These are phyloP conservation scores for Globisporangium nagaii DNA, from an alignment of 352 stramenopile species.

Conservation along the genomic window DNA sequence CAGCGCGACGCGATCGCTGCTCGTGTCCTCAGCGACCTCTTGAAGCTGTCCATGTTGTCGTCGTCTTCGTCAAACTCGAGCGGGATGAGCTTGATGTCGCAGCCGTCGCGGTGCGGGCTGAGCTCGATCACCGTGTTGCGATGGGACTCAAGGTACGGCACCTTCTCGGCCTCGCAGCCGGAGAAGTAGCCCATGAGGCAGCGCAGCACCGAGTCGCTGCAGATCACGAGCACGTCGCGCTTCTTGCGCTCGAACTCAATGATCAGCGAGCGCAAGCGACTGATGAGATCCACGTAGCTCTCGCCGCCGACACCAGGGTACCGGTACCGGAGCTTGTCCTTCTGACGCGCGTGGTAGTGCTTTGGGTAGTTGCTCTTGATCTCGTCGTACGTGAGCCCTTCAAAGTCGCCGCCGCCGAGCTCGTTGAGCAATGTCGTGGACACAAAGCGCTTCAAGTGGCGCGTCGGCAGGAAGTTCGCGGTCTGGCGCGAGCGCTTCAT, in stretches of 20 bases:
- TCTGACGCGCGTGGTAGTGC: slow-evolving; percentile 74
- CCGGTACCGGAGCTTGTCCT: slow-evolving; percentile 90
- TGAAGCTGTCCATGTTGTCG: background rate
- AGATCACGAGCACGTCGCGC: slow-evolving; percentile 82
- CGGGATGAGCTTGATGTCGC: slow-evolving; percentile 78
- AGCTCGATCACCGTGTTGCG: slow-evolving; percentile 73
- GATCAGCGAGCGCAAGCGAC: slow-evolving; percentile 86
- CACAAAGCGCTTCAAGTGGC: slow-evolving; percentile 72
- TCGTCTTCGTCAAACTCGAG: slow-evolving; percentile 50
- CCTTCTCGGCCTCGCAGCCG: slow-evolving; percentile 61
- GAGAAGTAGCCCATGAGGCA: slow-evolving; percentile 81
- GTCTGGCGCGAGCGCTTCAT: slow-evolving; percentile 84
- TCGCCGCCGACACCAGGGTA: slow-evolving; percentile 89
- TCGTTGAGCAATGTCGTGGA: slow-evolving; percentile 90
- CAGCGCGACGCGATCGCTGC: background rate
- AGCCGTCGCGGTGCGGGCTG: slow-evolving; percentile 76
- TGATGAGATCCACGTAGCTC: slow-evolving; percentile 93
- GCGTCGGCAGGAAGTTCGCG: slow-evolving; percentile 50
- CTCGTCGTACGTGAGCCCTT: slow-evolving; percentile 83
- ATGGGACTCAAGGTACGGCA: slow-evolving; percentile 67
- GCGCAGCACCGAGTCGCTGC: slow-evolving; percentile 71
- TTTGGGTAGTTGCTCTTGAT: slow-evolving; percentile 84
- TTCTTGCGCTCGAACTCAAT: slow-evolving; percentile 92
- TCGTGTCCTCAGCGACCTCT: too few species aligned
- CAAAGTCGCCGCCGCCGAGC: slow-evolving; percentile 87